These are phyloP conservation scores for Globisporangium alternatum DNA, from an alignment of 352 stramenopile genomes.

Conservation along the genomic window DNA sequence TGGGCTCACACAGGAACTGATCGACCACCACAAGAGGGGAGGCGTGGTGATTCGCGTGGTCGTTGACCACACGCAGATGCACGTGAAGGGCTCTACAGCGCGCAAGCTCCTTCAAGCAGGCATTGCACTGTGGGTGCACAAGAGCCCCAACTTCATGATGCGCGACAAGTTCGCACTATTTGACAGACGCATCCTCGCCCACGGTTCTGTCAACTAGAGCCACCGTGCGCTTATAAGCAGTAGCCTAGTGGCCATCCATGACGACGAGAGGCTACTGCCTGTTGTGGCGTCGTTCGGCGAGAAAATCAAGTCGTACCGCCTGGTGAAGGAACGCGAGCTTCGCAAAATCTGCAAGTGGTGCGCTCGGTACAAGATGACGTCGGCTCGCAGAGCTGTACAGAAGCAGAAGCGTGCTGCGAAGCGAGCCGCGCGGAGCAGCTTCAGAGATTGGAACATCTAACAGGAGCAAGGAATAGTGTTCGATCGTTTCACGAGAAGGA, in stretches of 20 bases:
- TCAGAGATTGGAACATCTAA: not conserved
- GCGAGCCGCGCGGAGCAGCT: not conserved
- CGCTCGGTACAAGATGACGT: not conserved
- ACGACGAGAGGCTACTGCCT: not conserved
- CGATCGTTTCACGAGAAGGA: too few relatives aligned
- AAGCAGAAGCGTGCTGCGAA: not conserved
- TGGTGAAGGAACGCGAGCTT: not conserved
- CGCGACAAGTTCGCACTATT: not conserved
- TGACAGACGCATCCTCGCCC: not conserved
- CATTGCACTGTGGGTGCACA: not conserved
- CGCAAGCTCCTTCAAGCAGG: not conserved
- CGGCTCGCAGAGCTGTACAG: not conserved
- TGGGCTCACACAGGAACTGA: not conserved
- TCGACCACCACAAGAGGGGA: not conserved
- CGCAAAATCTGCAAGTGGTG: not conserved
- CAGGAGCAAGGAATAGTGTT: too few relatives aligned
- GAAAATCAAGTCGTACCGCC: not conserved
- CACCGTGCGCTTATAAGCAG: not conserved
- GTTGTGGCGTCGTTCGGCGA: not conserved
- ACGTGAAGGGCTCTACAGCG: not conserved
- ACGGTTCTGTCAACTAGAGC: not conserved
- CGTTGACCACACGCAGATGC: not conserved
- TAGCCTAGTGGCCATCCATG: not conserved
- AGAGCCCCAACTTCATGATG: not conserved
- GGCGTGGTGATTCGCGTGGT: not conserved